Base-by-base conservation (phyloP, 306 rosid genomes). In the Inga laurina region DNA sequence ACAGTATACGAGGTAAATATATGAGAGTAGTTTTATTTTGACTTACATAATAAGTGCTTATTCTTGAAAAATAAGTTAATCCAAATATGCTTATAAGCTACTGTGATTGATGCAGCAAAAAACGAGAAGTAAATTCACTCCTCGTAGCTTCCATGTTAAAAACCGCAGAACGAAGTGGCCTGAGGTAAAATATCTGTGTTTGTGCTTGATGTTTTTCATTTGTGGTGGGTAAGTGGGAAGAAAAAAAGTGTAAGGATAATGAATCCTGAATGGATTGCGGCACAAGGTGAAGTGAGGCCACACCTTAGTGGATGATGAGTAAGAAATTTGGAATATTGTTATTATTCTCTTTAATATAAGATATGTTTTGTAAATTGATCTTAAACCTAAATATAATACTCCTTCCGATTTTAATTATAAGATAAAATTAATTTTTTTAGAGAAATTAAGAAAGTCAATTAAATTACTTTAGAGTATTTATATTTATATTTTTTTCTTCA, bases 231-330 rank as follows among this genome's bases (percentile, higher is more conserved):
- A 4, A 65, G 32, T 37, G 43, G 27, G 22, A 44, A 10, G 15
- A 24, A n/a, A 10, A 0, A 2, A 56, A n/a, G 13, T 7, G 7
- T 4, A 61, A 62, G 15, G 37, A 45, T 44, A 15, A 19, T 2
- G 65, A 39, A 66, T 5, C 7, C 16, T 6, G 5, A 27, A 49
- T 61, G 80, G 77, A 81, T 84, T 82, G 64, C 73, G 88, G 70
- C 85, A 79, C 39, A 32, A 32, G 34, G 34, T 32, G 34, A 74
- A 75, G 80, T 76, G 64, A 84, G 75, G 90, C 43, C 87, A 82
- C 27, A n/a, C 79, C 67, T 51, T 59, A 32, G 56, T 77, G 84
- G 81, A 80, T 77, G 79, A 79, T 70, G 19, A 8, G 32, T 4
- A 39, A 49, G 74, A 4, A 21, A 62, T 16, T 35, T 62, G 68